phyloP scores from a whole-genome alignment of 2,329 filamentous ascomycete species.

The Botrytis galanthina region DNA sequence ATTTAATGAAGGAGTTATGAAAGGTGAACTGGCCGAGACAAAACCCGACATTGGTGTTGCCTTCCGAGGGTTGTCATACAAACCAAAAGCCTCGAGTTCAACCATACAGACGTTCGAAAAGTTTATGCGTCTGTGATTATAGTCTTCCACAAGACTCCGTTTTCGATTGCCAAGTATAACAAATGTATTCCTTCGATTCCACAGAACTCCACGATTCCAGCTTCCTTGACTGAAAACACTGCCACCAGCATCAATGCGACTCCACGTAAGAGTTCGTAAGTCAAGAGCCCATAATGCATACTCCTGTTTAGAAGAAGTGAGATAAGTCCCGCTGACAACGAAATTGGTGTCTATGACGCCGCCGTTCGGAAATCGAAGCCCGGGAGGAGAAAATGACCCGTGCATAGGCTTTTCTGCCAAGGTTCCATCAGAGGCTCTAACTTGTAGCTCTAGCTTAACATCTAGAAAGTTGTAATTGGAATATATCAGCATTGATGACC shows the following conservation, averaged over 20 bases:
- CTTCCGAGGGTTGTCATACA: conserved; percentile 92
- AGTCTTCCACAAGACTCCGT: conserved; percentile 91
- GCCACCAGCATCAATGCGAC: conserved; percentile 89
- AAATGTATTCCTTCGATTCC: conserved; percentile 91
- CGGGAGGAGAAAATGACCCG: conserved; percentile 81
- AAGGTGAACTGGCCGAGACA: conserved; percentile 75
- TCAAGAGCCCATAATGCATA: conserved; percentile 97
- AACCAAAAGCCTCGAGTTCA: conserved; percentile 92
- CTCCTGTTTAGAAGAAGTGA: conserved; percentile 97
- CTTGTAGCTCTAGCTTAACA: conserved; percentile 91
- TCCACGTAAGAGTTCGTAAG: conserved; percentile 84
- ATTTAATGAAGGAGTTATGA: conserved; percentile 50
- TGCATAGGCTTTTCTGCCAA: conserved; percentile 88
- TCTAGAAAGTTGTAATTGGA: conserved; percentile 99
- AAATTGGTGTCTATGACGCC: conserved; percentile 95
- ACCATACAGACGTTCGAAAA: conserved; percentile 97
- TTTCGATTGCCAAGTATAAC: conserved; percentile 94
- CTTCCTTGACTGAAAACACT: conserved; percentile 95
- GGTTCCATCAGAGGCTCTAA: conserved; percentile 78
- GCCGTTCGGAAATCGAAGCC: conserved; percentile 91
- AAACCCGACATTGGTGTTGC: conserved; percentile 77
- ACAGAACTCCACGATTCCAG: conserved; percentile 94
- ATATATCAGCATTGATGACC: conserved; percentile 87
- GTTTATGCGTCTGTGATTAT: conserved; percentile 96
- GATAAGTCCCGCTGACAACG: conserved; percentile 93